A percentile compares a stretch with the other conserved stretches of the same genome.
Evolutionary conservation across 2,329 filamentous ascomycete genomes (phyloP).

Genomic region (Bretziella fagacearum): DNA sequence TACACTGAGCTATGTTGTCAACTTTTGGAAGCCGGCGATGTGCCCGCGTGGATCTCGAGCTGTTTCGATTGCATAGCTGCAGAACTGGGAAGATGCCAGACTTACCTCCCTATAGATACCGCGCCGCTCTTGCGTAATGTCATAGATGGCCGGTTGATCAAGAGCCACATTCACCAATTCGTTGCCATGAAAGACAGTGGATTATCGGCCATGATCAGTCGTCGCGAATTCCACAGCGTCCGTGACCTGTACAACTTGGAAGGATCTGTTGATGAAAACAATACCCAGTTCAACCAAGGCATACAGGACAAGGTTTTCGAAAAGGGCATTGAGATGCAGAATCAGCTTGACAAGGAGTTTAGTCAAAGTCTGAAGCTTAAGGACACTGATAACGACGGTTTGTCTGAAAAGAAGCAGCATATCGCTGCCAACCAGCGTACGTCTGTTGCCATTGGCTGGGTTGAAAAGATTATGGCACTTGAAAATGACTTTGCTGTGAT

Average conservation of each 20-base stretch:
- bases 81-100: constrained; percentile 50
- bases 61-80: constrained; percentile 48
- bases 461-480: constrained; percentile 69
- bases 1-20: constrained; percentile 60
- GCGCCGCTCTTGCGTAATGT: background rate
- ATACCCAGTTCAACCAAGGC: constrained; percentile 49
- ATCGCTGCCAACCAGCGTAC: constrained; percentile 47
- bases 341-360: constrained; percentile 38
- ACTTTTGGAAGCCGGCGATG: constrained; percentile 61
- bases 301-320: constrained; percentile 62
- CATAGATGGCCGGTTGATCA: constrained; percentile 42
- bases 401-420: constrained; percentile 19
- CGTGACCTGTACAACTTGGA: constrained; percentile 69
- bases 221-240: constrained; percentile 64
- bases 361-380: constrained; percentile 23
- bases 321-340: constrained; percentile 71
- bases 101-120: background rate
- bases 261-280: constrained; percentile 57
- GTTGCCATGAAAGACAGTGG: constrained; percentile 73
- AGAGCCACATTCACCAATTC: constrained; percentile 61
- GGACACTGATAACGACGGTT: constrained; percentile 23
- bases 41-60: constrained; percentile 44
- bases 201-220: constrained; percentile 77
- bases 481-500: constrained; percentile 83
- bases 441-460: constrained; percentile 79